Evolutionary conservation across 2,329 filamentous ascomycete species (phyloP).

Genomic region (Monilinia laxa): DNA sequence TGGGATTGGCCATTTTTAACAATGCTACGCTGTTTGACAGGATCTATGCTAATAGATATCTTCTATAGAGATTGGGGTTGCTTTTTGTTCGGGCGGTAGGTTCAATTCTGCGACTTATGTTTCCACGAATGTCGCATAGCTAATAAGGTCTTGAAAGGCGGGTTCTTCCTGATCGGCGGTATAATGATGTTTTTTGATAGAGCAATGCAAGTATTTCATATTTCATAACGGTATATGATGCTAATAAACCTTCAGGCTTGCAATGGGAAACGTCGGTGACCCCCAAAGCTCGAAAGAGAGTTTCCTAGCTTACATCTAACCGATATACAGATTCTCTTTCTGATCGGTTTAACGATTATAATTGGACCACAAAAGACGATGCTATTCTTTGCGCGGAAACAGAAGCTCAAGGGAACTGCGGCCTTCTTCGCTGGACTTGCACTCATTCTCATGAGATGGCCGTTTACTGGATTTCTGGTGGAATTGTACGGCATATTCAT

Average conservation of each 20-base stretch:
- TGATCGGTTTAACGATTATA: slow-evolving; percentile 92
- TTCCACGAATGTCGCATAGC: slow-evolving; percentile 25
- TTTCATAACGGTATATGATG: background rate
- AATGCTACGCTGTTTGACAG: background rate
- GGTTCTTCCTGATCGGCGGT: slow-evolving; percentile 90
- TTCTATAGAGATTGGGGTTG: slow-evolving; percentile 81
- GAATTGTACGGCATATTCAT: slow-evolving; percentile 92
- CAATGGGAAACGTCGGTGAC: slow-evolving; percentile 75
- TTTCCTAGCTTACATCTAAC: slow-evolving; percentile 47
- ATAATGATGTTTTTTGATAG: slow-evolving; percentile 98
- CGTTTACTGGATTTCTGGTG: slow-evolving; percentile 83
- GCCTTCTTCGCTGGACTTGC: slow-evolving; percentile 82
- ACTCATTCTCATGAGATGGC: slow-evolving; percentile 87
- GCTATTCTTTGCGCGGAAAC: slow-evolving; percentile 88
- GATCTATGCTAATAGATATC: slow-evolving; percentile 34
- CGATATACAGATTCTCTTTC: slow-evolving; percentile 79
- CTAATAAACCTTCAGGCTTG: slow-evolving; percentile 59
- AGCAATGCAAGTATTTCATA: slow-evolving; percentile 67
- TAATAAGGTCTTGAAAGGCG: slow-evolving; percentile 57
- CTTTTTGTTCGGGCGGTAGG: slow-evolving; percentile 96
- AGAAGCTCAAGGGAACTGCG: slow-evolving; percentile 88
- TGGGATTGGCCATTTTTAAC: slow-evolving; percentile 24
- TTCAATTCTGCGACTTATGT: slow-evolving; percentile 40
- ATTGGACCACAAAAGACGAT: slow-evolving; percentile 90
- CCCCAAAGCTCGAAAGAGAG: slow-evolving; percentile 22